Conservation (phyloP, 257 asterid genomes). For the Solanum neorickii region DNA sequence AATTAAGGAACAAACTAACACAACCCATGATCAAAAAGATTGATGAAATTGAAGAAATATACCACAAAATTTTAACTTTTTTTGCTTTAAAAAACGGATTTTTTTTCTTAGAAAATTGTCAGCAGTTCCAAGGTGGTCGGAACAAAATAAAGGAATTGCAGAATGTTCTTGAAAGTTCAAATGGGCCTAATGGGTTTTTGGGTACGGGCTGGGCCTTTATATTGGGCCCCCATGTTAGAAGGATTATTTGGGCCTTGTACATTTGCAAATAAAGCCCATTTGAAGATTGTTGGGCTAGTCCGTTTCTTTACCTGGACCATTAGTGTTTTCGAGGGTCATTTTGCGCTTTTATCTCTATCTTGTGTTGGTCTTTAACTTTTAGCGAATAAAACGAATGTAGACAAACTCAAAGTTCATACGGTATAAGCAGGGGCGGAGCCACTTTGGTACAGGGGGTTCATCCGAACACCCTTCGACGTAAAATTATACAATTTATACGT, state of each 20-base stretch:
- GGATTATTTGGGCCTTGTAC: neutral
- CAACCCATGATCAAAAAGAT: neutral
- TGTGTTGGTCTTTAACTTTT: neutral
- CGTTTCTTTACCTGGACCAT: neutral
- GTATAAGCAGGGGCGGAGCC: no score
- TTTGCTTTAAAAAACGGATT: neutral
- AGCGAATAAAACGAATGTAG: neutral
- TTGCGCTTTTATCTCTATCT: neutral
- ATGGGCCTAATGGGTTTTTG: neutral
- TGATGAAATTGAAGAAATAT: neutral
- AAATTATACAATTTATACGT: no score
- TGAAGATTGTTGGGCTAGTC: neutral
- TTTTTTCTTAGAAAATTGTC: neutral
- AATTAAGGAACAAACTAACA: neutral
- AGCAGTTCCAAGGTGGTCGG: neutral
- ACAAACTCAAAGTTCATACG: neutral
- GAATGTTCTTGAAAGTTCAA: constrained; percentile 20
- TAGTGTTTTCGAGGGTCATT: neutral
- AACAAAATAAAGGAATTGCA: neutral
- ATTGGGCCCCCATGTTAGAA: neutral
- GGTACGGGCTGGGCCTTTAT: neutral
- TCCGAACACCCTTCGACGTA: no score
- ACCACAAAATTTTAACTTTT: neutral
- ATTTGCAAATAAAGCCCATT: neutral
- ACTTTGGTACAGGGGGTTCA: no score